Conservation (phyloP, 208 protist genomes). For the Leishmania lainsoni region DNA sequence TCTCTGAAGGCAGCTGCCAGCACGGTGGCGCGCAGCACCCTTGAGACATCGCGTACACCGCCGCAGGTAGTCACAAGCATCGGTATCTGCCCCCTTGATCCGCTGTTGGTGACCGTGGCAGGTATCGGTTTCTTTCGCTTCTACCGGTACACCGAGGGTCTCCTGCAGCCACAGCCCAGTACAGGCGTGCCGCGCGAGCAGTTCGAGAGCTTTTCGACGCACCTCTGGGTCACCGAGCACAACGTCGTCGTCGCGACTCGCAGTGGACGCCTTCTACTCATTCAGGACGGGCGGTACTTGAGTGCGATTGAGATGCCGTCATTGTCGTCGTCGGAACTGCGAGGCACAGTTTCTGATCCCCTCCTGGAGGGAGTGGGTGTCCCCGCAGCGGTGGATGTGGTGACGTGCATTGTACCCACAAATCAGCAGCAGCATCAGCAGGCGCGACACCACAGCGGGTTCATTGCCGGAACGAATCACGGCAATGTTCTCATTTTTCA, state of each 20-base stretch:
- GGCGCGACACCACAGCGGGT: slow-evolving; percentile 37
- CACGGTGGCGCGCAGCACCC: slow-evolving; percentile 4
- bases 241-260: slow-evolving; percentile 89
- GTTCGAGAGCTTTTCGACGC: slow-evolving; percentile 86
- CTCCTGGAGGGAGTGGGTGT: background rate
- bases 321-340: background rate
- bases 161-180: slow-evolving; percentile 72
- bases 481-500: slow-evolving; percentile 84
- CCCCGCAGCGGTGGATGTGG: slow-evolving; percentile 3
- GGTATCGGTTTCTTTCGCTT: slow-evolving; percentile 92
- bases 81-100: slow-evolving; percentile 88
- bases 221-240: slow-evolving; percentile 87
- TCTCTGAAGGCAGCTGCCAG: background rate
- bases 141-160: slow-evolving; percentile 89
- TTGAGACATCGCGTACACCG: background rate
- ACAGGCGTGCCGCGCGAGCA: slow-evolving; percentile 57
- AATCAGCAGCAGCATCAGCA: slow-evolving; percentile 7
- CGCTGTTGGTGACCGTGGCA: slow-evolving; percentile 86
- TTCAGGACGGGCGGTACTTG: slow-evolving; percentile 74
- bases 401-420: slow-evolving; percentile 53
- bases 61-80: slow-evolving; percentile 63
- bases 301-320: slow-evolving; percentile 41
- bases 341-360: background rate
- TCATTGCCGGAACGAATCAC: slow-evolving; percentile 67
- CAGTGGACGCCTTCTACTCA: slow-evolving; percentile 79